phyloP scores from a whole-genome alignment of 2,329 filamentous ascomycete species.

The Colletotrichum sp. region DNA sequence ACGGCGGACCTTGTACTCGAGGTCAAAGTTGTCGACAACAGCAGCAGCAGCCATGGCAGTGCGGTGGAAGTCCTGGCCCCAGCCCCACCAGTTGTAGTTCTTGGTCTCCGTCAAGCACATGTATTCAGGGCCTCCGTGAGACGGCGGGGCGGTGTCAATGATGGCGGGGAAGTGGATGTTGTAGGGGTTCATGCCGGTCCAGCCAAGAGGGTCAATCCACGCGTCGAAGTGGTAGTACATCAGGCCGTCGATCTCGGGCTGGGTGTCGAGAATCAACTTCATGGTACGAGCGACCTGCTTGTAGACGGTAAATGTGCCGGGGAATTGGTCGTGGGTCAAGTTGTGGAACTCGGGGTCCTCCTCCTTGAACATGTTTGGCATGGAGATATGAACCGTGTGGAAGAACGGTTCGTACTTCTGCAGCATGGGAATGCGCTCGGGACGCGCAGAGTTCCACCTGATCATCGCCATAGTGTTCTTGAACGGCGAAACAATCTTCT shows the following conservation, averaged over 20 bases:
- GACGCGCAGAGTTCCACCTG: constrained; percentile 29
- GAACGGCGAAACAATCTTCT: constrained; percentile 28
- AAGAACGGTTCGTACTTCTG: constrained; percentile 35
- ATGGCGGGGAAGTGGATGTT: constrained; percentile 33
- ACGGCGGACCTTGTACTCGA: constrained; percentile 25
- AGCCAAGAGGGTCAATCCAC: constrained; percentile 35
- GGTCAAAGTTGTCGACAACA: constrained; percentile 21
- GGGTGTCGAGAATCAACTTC: constrained; percentile 31
- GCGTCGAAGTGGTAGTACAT: constrained; percentile 38
- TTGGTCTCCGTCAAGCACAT: constrained; percentile 25
- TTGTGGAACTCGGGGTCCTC: constrained; percentile 24
- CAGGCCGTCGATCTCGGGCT: constrained; percentile 32
- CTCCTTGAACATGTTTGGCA: constrained; percentile 24
- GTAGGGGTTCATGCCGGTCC: constrained; percentile 27
- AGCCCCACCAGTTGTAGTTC: constrained; percentile 27
- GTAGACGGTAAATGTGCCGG: constrained; percentile 25
- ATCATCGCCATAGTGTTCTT: constrained; percentile 32
- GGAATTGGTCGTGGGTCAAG: constrained; percentile 32
- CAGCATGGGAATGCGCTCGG: constrained; percentile 30
- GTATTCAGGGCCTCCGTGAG: constrained; percentile 24
- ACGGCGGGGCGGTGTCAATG: constrained; percentile 18
- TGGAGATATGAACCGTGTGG: constrained; percentile 31
- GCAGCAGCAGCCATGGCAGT: constrained; percentile 20
- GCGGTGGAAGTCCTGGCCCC: constrained; percentile 22
- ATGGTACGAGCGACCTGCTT: constrained; percentile 32